Evolutionary conservation across 345 rosid species (phyloP).

Genomic region (Arabis hirsuta): DNA sequence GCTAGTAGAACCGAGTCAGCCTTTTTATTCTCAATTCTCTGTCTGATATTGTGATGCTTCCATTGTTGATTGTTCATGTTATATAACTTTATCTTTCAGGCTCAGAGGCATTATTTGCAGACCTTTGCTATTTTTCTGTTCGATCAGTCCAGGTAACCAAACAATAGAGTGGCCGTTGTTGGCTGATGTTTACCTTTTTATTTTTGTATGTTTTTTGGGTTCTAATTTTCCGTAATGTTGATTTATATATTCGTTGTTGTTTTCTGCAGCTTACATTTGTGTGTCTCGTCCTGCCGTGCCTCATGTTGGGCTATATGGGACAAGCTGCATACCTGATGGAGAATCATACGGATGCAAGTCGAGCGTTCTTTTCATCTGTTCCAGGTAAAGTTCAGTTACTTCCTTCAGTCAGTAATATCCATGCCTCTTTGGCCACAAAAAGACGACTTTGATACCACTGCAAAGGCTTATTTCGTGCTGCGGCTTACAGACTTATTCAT

Average conservation of each 20-base stretch:
- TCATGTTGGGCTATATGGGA: slow-evolving; percentile 94
- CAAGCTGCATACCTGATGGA: slow-evolving; percentile 96
- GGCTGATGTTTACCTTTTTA: slow-evolving; percentile 27
- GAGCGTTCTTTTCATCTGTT: slow-evolving; percentile 83
- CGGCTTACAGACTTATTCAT: slow-evolving; percentile 21
- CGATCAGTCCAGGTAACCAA: slow-evolving; percentile 90
- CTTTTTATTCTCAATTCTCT: background rate
- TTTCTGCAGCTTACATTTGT: slow-evolving; percentile 94
- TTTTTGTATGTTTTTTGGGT: slow-evolving; percentile 15
- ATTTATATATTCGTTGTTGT: slow-evolving; percentile 49
- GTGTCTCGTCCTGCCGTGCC: slow-evolving; percentile 95
- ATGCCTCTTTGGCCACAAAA: slow-evolving; percentile 16
- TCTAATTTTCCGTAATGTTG: slow-evolving; percentile 31
- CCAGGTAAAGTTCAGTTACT: slow-evolving; percentile 68
- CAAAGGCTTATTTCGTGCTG: slow-evolving; percentile 23
- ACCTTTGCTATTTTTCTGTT: slow-evolving; percentile 97
- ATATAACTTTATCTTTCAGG: slow-evolving; percentile 57
- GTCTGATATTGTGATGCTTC: background rate
- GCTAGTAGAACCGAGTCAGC: slow-evolving; percentile 19
- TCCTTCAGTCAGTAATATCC: slow-evolving; percentile 22
- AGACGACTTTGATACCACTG: slow-evolving; percentile 14
- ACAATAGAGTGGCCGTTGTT: slow-evolving; percentile 32
- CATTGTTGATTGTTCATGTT: slow-evolving; percentile 18
- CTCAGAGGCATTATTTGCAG: slow-evolving; percentile 99
- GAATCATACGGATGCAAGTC: slow-evolving; percentile 60